Evolutionary conservation across 768 basidiomycete species (phyloP).

Genomic region (Suillus spraguei): DNA sequence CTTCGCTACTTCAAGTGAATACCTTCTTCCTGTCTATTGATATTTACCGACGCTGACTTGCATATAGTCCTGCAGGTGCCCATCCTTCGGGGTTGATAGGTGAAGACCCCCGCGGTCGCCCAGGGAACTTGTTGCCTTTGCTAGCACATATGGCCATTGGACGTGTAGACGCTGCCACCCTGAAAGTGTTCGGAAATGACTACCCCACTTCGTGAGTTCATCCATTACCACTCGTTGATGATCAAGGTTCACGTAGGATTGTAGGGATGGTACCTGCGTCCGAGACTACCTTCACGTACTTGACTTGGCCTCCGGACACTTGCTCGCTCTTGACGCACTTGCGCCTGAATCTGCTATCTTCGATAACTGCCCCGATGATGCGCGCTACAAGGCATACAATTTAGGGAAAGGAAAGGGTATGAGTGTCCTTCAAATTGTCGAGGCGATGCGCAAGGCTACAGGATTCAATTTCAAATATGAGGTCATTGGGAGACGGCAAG

Average conservation of each 20-base stretch:
- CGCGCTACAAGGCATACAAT: conserved; percentile 92
- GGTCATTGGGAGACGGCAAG: conserved; percentile 88
- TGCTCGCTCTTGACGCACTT: conserved; percentile 88
- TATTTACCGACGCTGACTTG: background rate
- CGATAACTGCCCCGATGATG: conserved; percentile 50
- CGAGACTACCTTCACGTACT: conserved; percentile 93
- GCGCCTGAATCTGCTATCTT: conserved; percentile 58
- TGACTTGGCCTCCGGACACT: conserved; percentile 93
- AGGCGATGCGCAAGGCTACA: conserved; percentile 92
- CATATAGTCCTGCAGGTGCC: conserved; percentile 88
- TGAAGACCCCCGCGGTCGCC: conserved; percentile 94
- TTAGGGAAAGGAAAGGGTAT: conserved; percentile 92
- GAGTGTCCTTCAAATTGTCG: conserved; percentile 91
- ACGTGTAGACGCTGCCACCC: conserved; percentile 65
- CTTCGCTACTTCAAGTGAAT: conserved; percentile 96
- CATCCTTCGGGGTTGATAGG: conserved; percentile 95
- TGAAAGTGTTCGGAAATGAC: conserved; percentile 94
- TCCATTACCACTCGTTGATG: background rate
- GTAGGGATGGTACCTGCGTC: conserved; percentile 95
- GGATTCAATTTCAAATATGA: conserved; percentile 88
- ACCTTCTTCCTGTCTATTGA: conserved; percentile 9
- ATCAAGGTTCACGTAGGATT: conserved; percentile 10
- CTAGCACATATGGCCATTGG: conserved; percentile 95
- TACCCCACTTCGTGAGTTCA: conserved; percentile 84
- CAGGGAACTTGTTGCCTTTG: conserved; percentile 91